Base-by-base conservation (phyloP, 208 protist genomes). In the Leptomonas seymouri region DNA sequence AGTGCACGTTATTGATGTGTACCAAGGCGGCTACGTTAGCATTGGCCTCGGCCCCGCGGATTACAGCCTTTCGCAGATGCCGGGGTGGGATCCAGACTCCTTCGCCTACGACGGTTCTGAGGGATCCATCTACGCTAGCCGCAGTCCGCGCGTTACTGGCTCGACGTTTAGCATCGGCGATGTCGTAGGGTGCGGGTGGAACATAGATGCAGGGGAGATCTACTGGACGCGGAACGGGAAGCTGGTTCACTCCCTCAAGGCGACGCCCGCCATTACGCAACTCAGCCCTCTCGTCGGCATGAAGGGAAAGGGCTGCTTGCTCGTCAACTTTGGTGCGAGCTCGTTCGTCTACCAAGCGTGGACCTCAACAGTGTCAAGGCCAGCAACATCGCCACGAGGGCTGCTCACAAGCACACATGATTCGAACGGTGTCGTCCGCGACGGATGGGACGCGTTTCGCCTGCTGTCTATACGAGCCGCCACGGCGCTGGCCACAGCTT, bases 191-290 rank as follows among this genome's bases (percentile, higher is more conserved):
- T 97, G 94, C 66, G 94, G 94, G 27, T 93, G 90, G 88, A 78
- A 85, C 56, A 71, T 61, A 20, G 84, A 83, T 27, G 67, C 63
- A 21, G 71, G 57, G 28, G 78, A 88, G 45, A 56, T 95, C 31
- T 97, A 81, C 62, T 97, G 90, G 89, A 97, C 91, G 3, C 73
- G 82, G 14, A 96, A 97, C 71, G 94, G 94, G 30, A 85, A 71
- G 25, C 39, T 85, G 28, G 71, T 96, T 34, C 71, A 86, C 28
- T 54, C 60, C 18, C 67, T 84, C 28, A 74, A 66, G 42, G 57
- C 74, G 12, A 46, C 81, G 1, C 63, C 65, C 18, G n/a, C 66
- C 11, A 41, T 64, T 51, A 56, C 57, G 16, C 25, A 75, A 28
- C 70, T 93, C 23, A 64, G 80, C 64, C 93, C 93, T 21, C 70